These are phyloP conservation scores for Euphorbia lathyris DNA, from an alignment of 345 rosid species.

Conservation along the genomic window DNA sequence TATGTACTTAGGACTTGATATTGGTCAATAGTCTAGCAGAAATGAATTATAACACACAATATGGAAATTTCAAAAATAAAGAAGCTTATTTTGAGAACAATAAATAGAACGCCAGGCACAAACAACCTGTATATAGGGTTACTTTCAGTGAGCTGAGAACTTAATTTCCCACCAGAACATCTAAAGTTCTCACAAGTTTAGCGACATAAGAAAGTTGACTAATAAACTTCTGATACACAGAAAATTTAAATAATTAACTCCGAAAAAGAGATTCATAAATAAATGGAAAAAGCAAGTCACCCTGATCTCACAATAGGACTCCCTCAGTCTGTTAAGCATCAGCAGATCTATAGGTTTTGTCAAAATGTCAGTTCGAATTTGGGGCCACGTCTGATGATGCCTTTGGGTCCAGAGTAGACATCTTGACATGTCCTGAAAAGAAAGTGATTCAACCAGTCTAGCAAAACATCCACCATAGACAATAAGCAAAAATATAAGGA, in stretches of 20 bases:
- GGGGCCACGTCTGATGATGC: constrained; percentile 95
- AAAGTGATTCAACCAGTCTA: background rate
- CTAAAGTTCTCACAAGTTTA: background rate
- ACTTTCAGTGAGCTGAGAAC: background rate
- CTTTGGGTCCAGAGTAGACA: constrained; percentile 95
- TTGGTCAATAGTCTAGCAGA: background rate
- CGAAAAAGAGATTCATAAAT: background rate
- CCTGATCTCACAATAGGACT: constrained; percentile 69
- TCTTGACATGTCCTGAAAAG: constrained; percentile 84
- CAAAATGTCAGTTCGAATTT: constrained; percentile 68
- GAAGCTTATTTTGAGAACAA: background rate
- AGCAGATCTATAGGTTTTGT: constrained; percentile 75
- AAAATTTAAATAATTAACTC: background rate
- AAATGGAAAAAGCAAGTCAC: constrained; percentile 36
- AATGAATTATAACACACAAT: background rate
- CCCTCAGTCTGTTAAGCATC: constrained; percentile 82
- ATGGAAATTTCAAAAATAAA: background rate
- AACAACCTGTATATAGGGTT: background rate
- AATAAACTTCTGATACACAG: background rate
- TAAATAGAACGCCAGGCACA: no score
- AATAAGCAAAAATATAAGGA: background rate
- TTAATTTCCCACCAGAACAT: background rate
- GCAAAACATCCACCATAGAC: background rate
- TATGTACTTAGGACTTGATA: background rate
- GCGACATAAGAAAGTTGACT: background rate